Conservation (phyloP, 805 yeast genomes). For the Candida germanica region DNA sequence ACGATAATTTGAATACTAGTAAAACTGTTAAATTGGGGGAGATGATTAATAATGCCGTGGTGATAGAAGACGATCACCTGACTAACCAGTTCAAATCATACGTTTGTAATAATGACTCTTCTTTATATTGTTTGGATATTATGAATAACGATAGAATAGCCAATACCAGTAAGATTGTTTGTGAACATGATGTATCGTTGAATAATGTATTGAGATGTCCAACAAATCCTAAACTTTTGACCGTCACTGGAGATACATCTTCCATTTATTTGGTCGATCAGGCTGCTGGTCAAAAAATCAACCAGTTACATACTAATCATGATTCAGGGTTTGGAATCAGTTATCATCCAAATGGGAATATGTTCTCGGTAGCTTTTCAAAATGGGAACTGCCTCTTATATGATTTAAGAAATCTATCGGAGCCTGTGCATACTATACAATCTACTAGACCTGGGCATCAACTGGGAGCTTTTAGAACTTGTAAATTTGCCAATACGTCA, state of each 20-base stretch:
- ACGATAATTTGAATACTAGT: conserved; percentile 45
- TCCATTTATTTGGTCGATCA: conserved; percentile 58
- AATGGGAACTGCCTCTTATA: conserved; percentile 77
- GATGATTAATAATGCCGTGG: conserved; percentile 78
- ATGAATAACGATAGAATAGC: conserved; percentile 40
- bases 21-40: conserved; percentile 66
- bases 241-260: conserved; percentile 76
- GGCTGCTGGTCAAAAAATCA: conserved; percentile 15
- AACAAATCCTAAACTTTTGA: conserved; percentile 21
- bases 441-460: conserved; percentile 57
- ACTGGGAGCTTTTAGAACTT: conserved; percentile 67
- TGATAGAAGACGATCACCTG: conserved; percentile 44
- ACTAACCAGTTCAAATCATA: conserved; percentile 47
- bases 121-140: conserved; percentile 64
- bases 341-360: conserved; percentile 69
- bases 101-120: conserved; percentile 81
- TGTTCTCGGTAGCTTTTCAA: conserved; percentile 80
- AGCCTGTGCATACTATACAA: conserved; percentile 52
- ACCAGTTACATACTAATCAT: conserved; percentile 49
- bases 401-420: conserved; percentile 62
- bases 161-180: conserved; percentile 41
- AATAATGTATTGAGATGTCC: conserved; percentile 74
- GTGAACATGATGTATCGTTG: conserved; percentile 58
- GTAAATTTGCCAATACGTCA: conserved; percentile 48
- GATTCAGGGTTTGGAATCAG: conserved; percentile 84